phyloP scores from a whole-genome alignment of 805 yeast genomes.

The Huiozyma sinensis region DNA sequence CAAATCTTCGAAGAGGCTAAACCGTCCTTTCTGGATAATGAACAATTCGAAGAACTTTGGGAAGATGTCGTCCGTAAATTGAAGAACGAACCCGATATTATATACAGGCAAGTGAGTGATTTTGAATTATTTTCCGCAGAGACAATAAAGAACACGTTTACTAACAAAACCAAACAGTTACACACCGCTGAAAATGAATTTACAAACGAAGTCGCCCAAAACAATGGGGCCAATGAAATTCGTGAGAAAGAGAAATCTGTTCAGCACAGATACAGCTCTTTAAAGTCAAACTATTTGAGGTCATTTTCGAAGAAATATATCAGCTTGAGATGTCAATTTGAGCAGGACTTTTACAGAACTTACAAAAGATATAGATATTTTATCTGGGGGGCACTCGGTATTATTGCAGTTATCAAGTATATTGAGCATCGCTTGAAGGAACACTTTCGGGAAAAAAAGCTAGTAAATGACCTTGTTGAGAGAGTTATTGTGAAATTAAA shows the following conservation, averaged over 20 bases:
- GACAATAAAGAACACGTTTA: background rate
- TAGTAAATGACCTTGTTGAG: conserved; percentile 36
- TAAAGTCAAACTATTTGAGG: conserved; percentile 47
- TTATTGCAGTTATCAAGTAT: conserved; percentile 14
- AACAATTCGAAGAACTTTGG: conserved; percentile 66
- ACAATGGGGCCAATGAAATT: conserved; percentile 31
- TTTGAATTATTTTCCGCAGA: conserved; percentile 4
- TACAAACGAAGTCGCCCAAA: conserved; percentile 28
- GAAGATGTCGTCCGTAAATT: conserved; percentile 47
- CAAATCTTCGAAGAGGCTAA: conserved; percentile 36
- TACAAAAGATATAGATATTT: conserved; percentile 20
- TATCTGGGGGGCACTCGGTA: conserved; percentile 6
- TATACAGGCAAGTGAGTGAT: conserved; percentile 64
- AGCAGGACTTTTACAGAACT: conserved; percentile 38
- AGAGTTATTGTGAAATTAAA: conserved; percentile 43
- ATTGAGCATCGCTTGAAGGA: conserved; percentile 29
- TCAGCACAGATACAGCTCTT: conserved; percentile 7
- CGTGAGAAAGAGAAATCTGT: conserved; percentile 30
- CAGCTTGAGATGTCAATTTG: conserved; percentile 45
- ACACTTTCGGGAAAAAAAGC: conserved; percentile 30
- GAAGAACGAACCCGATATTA: conserved; percentile 56
- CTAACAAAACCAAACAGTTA: conserved; percentile 12
- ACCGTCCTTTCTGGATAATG: conserved; percentile 31
- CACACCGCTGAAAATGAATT: conserved; percentile 27
- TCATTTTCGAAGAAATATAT: conserved; percentile 60